These are phyloP conservation scores for Liquidambar formosana DNA, from an alignment of 164 flowering plant species.

Conservation along the genomic window DNA sequence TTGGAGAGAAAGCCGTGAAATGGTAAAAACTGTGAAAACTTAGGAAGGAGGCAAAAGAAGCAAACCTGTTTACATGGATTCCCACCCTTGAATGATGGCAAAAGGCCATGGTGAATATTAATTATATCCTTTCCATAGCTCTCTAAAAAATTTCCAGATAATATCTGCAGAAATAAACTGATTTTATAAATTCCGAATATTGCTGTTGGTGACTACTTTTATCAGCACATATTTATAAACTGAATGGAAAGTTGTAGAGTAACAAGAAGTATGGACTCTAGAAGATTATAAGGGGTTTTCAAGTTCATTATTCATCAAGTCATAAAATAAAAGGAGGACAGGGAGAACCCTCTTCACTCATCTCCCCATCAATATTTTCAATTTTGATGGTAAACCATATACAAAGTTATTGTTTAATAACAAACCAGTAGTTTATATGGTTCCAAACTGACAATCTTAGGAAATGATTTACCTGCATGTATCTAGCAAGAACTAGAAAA, in stretches of 20 bases:
- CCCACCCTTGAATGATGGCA: constrained; percentile 97
- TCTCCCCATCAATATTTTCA: no score
- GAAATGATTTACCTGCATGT: constrained; percentile 81
- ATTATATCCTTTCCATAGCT: constrained; percentile 81
- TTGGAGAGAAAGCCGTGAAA: constrained; percentile 8
- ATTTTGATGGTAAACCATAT: no score
- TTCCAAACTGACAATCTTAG: neutral
- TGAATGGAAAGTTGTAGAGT: neutral
- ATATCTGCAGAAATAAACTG: constrained; percentile 45
- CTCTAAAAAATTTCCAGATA: constrained; percentile 69
- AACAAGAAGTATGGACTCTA: neutral
- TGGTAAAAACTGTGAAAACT: neutral
- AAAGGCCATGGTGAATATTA: constrained; percentile 93
- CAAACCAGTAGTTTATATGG: neutral
- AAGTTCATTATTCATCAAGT: no score
- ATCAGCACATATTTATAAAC: neutral
- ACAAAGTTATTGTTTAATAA: neutral
- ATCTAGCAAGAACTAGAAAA: constrained; percentile 94
- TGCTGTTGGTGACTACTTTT: neutral
- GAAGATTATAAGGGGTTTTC: no score
- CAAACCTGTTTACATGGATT: constrained; percentile 83
- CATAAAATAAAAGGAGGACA: no score
- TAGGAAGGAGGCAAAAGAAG: neutral
- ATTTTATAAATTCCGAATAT: neutral
- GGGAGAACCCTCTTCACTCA: no score